Base-by-base conservation (phyloP, 306 rosid species). In the Sphenostylis stenocarpa region DNA sequence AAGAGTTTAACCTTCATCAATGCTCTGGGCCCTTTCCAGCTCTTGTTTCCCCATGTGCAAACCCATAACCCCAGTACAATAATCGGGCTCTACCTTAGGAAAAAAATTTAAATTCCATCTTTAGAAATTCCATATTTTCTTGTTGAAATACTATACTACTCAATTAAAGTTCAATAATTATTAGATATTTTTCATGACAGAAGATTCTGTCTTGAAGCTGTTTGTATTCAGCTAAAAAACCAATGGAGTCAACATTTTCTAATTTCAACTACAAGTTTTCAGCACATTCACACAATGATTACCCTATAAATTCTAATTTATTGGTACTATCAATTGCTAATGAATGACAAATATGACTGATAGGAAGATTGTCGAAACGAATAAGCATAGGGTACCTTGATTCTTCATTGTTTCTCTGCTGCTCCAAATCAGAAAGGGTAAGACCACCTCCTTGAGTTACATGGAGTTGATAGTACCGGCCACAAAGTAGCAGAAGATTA, bases 401-500 rank as follows among this genome's bases (percentile, higher is more conserved):
- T 65, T 91, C 96, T 78, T 85, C 92, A 72, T 33, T 72, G 75
- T 75, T 81, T 61, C 90, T 88, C 69, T 88, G 96, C 21, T 85
- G 91, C 73, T 95, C 98, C 17, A 83, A 2, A 20, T 92, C 89
- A 61, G 91, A 72, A 75, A 88, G 72, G 60, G 63, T 61, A 61
- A 84, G 83, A 83, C 53, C 80, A 55, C 83, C 88, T 4, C 68
- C 80, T 6, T 78, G 95, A 77, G 75, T 70, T 34, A 78, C 52
- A 87, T 82, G 47, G 48, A 82, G 83, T 56, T 86, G 85, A 81
- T 83, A 68, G 68, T 84, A 88, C 45, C 97, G 91, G 9, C 92
- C 96, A 73, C 71, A 89, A 29, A 92, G 97, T 19, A 95, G 70
- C 76, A 95, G 52, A 58, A 95, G 45, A 81, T 81, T 88, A 70